Conservation (phyloP, 1,284 basidiomycete species). For the Microbotryomycetes sp. region DNA sequence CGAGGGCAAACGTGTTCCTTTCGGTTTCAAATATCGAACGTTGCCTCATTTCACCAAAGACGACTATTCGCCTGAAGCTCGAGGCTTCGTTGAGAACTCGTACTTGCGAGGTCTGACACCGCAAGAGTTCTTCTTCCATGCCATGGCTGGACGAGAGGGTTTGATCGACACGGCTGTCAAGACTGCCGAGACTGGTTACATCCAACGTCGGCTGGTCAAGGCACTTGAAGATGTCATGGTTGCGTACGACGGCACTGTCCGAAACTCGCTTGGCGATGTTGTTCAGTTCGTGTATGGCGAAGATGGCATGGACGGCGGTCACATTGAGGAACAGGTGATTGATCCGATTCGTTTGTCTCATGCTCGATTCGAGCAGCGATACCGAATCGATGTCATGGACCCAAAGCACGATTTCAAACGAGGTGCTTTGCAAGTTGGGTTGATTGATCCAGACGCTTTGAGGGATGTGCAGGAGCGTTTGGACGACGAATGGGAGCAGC, state of each 20-base stretch:
- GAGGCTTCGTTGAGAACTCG: constrained; percentile 99
- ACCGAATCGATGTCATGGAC: constrained; percentile 87
- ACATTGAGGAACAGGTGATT: constrained; percentile 90
- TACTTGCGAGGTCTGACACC: constrained; percentile 94
- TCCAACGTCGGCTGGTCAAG: constrained; percentile 95
- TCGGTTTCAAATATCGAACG: constrained; percentile 94
- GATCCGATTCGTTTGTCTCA: constrained; percentile 81
- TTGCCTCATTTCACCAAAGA: constrained; percentile 98
- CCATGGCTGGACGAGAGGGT: constrained; percentile 99
- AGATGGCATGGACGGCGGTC: constrained; percentile 97
- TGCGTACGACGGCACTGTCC: constrained; percentile 94
- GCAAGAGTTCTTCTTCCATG: constrained; percentile 99
- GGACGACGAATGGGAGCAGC: constrained; percentile 78
- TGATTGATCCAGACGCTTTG: constrained; percentile 72
- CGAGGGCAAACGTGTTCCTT: constrained; percentile 96
- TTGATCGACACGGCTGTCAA: constrained; percentile 99
- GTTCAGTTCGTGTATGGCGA: constrained; percentile 97
- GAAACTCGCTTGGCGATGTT: constrained; percentile 91
- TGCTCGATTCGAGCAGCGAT: constrained; percentile 79
- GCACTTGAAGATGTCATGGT: constrained; percentile 97
- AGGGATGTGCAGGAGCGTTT: constrained; percentile 77
- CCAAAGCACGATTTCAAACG: constrained; percentile 47
- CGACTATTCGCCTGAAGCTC: constrained; percentile 96
- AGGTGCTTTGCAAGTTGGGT: constrained; percentile 84
- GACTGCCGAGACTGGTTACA: constrained; percentile 98